Conservation (phyloP, 805 yeast species). For the Yamadazyma nakazawae region DNA sequence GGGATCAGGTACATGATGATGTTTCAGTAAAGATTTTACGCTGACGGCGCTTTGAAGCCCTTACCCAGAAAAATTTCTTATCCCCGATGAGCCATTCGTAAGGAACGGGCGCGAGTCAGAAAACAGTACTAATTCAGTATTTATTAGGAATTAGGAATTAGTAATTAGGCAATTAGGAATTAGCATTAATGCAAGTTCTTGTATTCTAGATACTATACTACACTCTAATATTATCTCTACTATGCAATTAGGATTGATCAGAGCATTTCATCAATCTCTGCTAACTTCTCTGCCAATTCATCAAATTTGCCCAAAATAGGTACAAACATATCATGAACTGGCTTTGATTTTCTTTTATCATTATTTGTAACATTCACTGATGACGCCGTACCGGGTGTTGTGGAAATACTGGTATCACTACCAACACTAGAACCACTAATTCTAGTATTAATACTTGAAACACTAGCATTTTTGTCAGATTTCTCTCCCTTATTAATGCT, state of each 20-base stretch:
- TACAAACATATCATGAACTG: conserved; percentile 52
- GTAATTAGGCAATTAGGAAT: too few relatives aligned
- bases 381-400: conserved; percentile 6
- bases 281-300: conserved; percentile 40
- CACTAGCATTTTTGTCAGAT: background rate
- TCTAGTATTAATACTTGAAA: conserved; percentile 1
- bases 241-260: background rate
- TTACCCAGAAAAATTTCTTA: too few relatives aligned
- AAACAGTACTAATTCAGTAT: too few relatives aligned
- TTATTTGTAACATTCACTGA: background rate
- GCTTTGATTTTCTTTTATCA: conserved; percentile 21
- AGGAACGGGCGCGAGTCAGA: too few relatives aligned
- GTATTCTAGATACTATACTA: background rate
- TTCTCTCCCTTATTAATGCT: background rate
- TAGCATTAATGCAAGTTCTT: background rate
- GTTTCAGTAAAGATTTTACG: too few relatives aligned
- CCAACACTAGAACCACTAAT: background rate
- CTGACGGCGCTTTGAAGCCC: too few relatives aligned
- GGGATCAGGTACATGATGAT: too few relatives aligned
- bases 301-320: conserved; percentile 53
- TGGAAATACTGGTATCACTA: background rate
- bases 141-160: too few relatives aligned
- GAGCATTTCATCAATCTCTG: conserved; percentile 29
- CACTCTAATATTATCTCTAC: background rate
- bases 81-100: too few relatives aligned